Evolutionary conservation across 306 rosid genomes (phyloP), one percentile per base, ranked within the genome.

Genomic region (Sicyos baderoa): DNA sequence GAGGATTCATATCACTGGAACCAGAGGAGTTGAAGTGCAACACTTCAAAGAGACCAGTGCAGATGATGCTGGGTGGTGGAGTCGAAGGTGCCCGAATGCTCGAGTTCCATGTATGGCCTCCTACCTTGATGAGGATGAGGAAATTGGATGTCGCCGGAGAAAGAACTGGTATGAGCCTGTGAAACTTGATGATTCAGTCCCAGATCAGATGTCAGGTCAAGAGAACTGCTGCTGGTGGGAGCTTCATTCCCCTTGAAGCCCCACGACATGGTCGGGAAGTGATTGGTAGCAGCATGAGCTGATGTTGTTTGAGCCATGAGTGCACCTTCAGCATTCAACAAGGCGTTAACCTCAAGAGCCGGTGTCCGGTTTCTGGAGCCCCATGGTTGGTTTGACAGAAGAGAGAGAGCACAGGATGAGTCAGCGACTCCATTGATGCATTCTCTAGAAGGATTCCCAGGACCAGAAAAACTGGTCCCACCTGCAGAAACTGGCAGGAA

Each of bases 391-490:
- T 79, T 89, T 89, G 97, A 92, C 97, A 92, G 96, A 92, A 89
- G 97, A 87, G 97, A 92, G 96, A 86, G 97, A 89, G 97, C 97
- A 91, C 97, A 86, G 78, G 82, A 89, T 67, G 92, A 89, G 87
- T 87, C 96, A 15, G 88, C 60, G 77, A 80, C 76, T 65, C 78
- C 88, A 19, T 86, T 67, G 83, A 81, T 76, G 77, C 82, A 84
- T 91, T 82, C 96, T 75, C 82, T 90, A 0, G 88, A 79, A 59
- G 86, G 85, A 77, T 84, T 81, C 65, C 84, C 84, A 2, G 84
- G 82, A 68, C 79, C 78, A 14, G 79, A 75, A 73, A 74, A 82
- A 78, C 83, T 76, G 14, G 81, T 85, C 55, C 88, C 91, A 21
- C 77, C 81, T 2, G 79, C 80, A 6, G 96, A 80, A 70, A 91